phyloP scores from a whole-genome alignment of 1,139 yeast species.

The Saccharomyces hybrid region DNA sequence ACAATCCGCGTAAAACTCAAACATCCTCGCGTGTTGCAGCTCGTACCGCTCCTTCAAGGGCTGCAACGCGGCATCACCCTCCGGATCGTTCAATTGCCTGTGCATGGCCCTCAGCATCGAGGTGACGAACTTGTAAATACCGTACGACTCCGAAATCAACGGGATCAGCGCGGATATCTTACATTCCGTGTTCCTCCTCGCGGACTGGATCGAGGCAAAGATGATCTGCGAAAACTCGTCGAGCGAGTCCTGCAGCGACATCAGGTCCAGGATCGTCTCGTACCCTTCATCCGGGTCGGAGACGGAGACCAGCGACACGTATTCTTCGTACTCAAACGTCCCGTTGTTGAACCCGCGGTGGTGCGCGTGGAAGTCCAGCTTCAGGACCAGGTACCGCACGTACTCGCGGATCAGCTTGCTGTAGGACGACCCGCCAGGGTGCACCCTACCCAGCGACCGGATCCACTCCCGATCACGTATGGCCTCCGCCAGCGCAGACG shows the following conservation, averaged over 20 bases:
- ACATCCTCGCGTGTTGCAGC: conserved; percentile 71
- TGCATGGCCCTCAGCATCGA: conserved; percentile 89
- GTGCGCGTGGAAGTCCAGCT: conserved; percentile 72
- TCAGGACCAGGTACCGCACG: conserved; percentile 59
- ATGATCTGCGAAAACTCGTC: conserved; percentile 73
- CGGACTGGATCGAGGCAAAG: conserved; percentile 55
- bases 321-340: conserved; percentile 92
- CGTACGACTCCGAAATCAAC: conserved; percentile 86
- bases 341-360: conserved; percentile 84
- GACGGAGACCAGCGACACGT: conserved; percentile 76
- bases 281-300: conserved; percentile 95
- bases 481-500: conserved; percentile 74
- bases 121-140: conserved; percentile 80
- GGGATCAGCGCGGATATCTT: conserved; percentile 86
- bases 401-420: conserved; percentile 74
- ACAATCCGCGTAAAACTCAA: conserved; percentile 87
- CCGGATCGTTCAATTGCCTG: conserved; percentile 54
- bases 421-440: conserved; percentile 40
- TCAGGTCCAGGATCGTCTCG: conserved; percentile 77
- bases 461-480: conserved; percentile 65
- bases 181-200: conserved; percentile 53
- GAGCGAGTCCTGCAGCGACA: conserved; percentile 78
- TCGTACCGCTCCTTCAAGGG: conserved; percentile 67
- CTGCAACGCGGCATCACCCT: conserved; percentile 58
- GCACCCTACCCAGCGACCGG: conserved; percentile 41